These are phyloP conservation scores for Perilla frutescens DNA, from an alignment of 257 asterid species.

Conservation along the genomic window DNA sequence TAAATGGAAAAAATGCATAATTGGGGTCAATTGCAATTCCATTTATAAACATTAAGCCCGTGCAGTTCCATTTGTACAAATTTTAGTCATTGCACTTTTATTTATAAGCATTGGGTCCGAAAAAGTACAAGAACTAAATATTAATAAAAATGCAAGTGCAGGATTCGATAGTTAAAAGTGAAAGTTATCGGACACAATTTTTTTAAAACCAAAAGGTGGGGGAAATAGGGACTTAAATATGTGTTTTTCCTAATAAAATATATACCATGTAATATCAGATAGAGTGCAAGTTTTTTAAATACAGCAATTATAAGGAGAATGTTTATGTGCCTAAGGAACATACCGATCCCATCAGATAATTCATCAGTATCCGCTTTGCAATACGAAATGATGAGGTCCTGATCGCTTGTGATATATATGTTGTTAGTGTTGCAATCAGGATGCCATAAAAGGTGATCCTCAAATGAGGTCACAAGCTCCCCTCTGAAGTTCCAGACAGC, in stretches of 20 bases:
- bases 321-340: not conserved
- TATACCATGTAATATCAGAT: not conserved
- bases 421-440: constrained; percentile 99
- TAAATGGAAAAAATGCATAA: not conserved
- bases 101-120: constrained; percentile 1
- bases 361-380: constrained; percentile 86
- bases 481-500: constrained; percentile 99
- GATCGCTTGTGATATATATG: constrained; percentile 97
- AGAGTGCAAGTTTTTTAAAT: not conserved
- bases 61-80: not conserved
- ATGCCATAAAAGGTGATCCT: constrained; percentile 98
- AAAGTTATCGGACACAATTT: not conserved
- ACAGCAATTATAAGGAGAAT: not conserved
- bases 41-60: too few species aligned
- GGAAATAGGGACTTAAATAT: not conserved
- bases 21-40: too few species aligned
- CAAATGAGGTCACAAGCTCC: constrained; percentile 96
- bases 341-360: constrained; percentile 88
- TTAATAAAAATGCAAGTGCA: not conserved
- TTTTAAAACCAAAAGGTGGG: not conserved
- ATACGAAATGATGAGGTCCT: constrained; percentile 97
- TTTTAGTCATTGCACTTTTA: not conserved
- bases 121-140: not conserved
- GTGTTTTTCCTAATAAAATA: not conserved
- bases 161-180: not conserved